These are phyloP conservation scores for Cladosporium sp. DNA, from an alignment of 2,329 filamentous ascomycete species.

Conservation along the genomic window DNA sequence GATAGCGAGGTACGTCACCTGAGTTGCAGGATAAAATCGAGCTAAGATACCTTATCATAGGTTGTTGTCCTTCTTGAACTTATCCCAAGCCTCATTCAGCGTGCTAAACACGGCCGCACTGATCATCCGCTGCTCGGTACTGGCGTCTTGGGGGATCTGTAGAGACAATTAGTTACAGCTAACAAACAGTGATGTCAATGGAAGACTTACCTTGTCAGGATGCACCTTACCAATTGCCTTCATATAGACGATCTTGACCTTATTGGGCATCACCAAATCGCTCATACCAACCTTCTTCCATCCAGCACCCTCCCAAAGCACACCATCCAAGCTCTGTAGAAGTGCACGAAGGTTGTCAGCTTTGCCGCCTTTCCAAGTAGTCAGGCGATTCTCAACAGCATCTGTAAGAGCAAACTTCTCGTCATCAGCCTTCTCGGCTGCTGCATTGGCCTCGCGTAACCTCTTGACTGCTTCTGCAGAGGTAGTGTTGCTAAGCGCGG, in stretches of 20 bases:
- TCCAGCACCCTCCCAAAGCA: constrained; percentile 86
- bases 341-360: constrained; percentile 87
- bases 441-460: constrained; percentile 77
- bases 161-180: background rate
- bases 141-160: constrained; percentile 59
- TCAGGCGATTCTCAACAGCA: constrained; percentile 73
- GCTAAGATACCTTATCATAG: constrained; percentile 37
- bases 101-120: constrained; percentile 61
- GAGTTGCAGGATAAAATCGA: too few species aligned
- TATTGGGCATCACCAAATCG: constrained; percentile 86
- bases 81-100: constrained; percentile 65
- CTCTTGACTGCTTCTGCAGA: constrained; percentile 71
- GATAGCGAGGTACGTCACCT: too few species aligned
- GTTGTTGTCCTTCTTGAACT: constrained; percentile 61
- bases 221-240: constrained; percentile 98
- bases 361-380: constrained; percentile 84
- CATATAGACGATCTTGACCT: constrained; percentile 98
- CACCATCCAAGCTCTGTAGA: constrained; percentile 77
- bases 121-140: constrained; percentile 64
- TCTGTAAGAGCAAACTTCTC: constrained; percentile 90
- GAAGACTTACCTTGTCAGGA: constrained; percentile 84
- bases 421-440: constrained; percentile 80
- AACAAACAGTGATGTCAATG: background rate
- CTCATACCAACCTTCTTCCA: constrained; percentile 98
- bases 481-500: constrained; percentile 30